Evolutionary conservation across 2,329 filamentous ascomycete species (phyloP), one percentile per base, ranked within the genome.

Genomic region (Trichoderma koningiopsis): DNA sequence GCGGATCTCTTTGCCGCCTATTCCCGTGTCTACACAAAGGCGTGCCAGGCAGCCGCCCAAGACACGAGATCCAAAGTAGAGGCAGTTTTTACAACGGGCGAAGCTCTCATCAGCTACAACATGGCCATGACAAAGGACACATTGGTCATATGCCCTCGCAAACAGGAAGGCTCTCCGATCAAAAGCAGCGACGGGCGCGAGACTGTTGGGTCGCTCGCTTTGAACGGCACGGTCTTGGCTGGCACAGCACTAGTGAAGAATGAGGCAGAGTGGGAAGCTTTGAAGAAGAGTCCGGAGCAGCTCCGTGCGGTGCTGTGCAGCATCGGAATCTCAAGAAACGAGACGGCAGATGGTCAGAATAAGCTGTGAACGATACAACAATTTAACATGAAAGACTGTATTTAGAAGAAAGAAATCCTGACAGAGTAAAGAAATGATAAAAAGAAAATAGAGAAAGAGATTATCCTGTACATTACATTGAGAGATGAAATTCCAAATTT

Each of bases 161-260:
- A 82, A 1, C 81, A 83, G 0, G 88, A 90, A 74, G 87, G 88
- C 0, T 76, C 76, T 0, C 72, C 74, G 22, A 73, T 80, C 2
- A 71, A 77, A 5, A 72, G 69, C 3, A 68, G 75, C 40, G 72
- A 77, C 60, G 75, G 77, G 1, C 74, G 79, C 1, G 72, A 77
- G 10, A 75, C 81, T 2, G 73, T 83, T 2, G 86, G 86, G 0
- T 76, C 73, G 29, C 69, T 89, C 37, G 79, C 85, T 22, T 77
- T 90, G 40, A 90, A 91, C 66, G 88, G 88, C 3, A 90, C 88
- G 0, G 77, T 90, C n/a, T 76, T 90, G 71, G 88, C 88, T 11
- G 88, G 88, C 7, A 90, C 88, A 11, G 86, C 88, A 31, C 78
- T 91, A 66, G 88, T 90, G 19, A 90, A 89, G 79, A 87, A 76